These are phyloP conservation scores for Nicotiana tomentosiformis DNA, from an alignment of 257 asterid species.

Conservation along the genomic window DNA sequence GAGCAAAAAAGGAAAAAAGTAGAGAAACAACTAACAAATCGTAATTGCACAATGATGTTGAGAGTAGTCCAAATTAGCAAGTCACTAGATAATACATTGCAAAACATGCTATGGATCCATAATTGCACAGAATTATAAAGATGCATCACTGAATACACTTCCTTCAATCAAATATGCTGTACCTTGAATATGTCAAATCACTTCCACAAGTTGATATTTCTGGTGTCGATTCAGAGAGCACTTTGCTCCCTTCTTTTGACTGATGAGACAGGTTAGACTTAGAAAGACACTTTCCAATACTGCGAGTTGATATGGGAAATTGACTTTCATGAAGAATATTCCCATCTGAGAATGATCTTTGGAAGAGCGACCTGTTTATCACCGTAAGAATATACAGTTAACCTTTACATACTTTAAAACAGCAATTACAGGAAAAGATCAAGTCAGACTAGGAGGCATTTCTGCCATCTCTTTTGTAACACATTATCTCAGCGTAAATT, in stretches of 20 bases:
- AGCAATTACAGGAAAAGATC: slow-evolving; percentile 13
- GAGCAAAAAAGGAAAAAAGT: neutral
- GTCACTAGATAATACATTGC: neutral
- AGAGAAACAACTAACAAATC: neutral
- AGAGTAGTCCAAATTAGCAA: neutral
- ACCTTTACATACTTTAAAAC: slow-evolving; percentile 7
- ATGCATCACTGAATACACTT: neutral
- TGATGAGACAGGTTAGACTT: slow-evolving; percentile 41
- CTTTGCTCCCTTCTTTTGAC: slow-evolving; percentile 41
- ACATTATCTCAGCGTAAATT: neutral
- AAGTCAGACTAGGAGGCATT: neutral
- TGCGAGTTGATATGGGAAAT: slow-evolving; percentile 40
- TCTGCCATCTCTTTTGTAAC: neutral
- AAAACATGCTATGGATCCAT: neutral
- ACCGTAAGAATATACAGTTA: slow-evolving; percentile 17
- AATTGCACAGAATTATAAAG: neutral
- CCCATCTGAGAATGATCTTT: slow-evolving; percentile 90
- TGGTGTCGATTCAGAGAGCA: slow-evolving; percentile 67
- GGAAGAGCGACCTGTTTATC: slow-evolving; percentile 50
- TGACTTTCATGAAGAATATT: slow-evolving; percentile 58
- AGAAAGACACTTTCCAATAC: slow-evolving; percentile 35
- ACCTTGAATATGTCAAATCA: slow-evolving; percentile 66
- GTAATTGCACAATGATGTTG: neutral
- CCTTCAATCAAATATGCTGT: neutral
- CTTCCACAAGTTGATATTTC: slow-evolving; percentile 52